phyloP scores from a whole-genome alignment of 1,284 basidiomycete genomes.

The Gymnopus androsaceus region DNA sequence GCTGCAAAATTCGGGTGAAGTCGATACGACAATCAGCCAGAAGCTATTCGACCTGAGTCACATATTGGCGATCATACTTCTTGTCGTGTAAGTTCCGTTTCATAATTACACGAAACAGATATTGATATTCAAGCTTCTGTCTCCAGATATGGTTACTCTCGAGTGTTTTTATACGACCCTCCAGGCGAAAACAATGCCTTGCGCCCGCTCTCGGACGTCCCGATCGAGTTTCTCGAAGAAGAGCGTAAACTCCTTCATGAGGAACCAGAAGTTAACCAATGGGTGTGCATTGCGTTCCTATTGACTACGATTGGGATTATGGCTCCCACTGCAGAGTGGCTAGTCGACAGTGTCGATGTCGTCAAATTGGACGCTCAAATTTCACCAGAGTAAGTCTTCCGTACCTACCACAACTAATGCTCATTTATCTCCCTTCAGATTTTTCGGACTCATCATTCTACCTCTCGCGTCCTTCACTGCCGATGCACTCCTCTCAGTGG shows the following conservation, averaged over 20 bases:
- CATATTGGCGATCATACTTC: constrained; percentile 44
- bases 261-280: constrained; percentile 43
- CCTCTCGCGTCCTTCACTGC: constrained; percentile 52
- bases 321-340: constrained; percentile 48
- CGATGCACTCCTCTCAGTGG: constrained; percentile 41
- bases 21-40: too few species aligned
- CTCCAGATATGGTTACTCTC: constrained; percentile 44
- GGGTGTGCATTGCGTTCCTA: constrained; percentile 42
- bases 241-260: constrained; percentile 32
- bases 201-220: constrained; percentile 33
- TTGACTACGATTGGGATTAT: constrained; percentile 40
- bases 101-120: too few species aligned
- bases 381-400: constrained; percentile 48
- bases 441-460: constrained; percentile 49
- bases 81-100: constrained; percentile 37
- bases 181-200: constrained; percentile 45
- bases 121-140: not conserved
- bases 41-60: constrained; percentile 50
- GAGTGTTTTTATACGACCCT: constrained; percentile 49
- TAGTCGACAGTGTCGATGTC: constrained; percentile 44
- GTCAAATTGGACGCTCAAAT: constrained; percentile 32
- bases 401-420: not conserved
- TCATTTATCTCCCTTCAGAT: constrained; percentile 26
- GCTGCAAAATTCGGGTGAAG: constrained; percentile 29
- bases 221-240: constrained; percentile 30